phyloP scores from a whole-genome alignment of 192 early-diverging fungal species.

The Funneliformis geosporum region DNA sequence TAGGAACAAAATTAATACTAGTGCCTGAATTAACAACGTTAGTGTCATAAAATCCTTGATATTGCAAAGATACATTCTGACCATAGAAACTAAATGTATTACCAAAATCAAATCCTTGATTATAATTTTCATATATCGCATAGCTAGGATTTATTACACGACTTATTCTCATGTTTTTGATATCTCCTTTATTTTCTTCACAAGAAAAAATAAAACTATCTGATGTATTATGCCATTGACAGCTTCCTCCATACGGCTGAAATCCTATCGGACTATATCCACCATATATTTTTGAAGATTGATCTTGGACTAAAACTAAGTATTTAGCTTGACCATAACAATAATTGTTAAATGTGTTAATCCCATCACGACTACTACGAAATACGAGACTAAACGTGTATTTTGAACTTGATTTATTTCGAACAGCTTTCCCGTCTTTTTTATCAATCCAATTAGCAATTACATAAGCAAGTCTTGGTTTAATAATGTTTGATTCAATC shows the following conservation, averaged over 20 bases:
- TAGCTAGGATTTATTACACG: neutral
- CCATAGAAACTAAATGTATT: neutral
- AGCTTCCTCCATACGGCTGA: conserved; percentile 12
- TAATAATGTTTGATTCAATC: neutral
- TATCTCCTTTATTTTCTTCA: conserved; percentile 2
- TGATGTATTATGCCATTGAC: no score
- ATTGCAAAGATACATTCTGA: neutral
- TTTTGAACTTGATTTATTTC: neutral
- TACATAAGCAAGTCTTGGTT: neutral
- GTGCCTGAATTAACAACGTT: neutral
- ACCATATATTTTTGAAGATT: no score
- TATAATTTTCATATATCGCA: neutral
- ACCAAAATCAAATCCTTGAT: neutral
- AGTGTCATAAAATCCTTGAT: neutral
- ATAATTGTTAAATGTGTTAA: neutral
- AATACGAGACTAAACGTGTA: conserved; percentile 2
- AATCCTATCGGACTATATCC: neutral
- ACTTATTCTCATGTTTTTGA: neutral
- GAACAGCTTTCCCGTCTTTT: neutral
- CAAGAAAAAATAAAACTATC: conserved; percentile 15
- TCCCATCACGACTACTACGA: conserved; percentile 5
- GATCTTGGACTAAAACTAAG: no score
- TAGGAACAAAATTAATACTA: neutral
- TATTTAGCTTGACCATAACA: no score
- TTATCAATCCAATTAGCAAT: conserved; percentile 12